Evolutionary conservation across 108 stramenopile genomes (phyloP).

Genomic region (Cyclotella sp.): DNA sequence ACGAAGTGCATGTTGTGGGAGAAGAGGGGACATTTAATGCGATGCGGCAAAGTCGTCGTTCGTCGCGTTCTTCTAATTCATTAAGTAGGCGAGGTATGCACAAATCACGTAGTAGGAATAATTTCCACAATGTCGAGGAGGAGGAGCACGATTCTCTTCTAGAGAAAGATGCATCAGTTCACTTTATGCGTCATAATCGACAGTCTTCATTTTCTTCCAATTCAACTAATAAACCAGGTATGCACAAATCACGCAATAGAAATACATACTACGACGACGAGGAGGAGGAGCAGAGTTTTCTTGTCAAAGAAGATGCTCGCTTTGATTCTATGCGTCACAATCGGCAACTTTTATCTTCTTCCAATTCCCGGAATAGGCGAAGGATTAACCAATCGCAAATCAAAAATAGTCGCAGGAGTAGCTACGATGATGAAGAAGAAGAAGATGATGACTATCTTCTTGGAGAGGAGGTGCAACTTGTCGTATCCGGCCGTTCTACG

Average conservation of each 20-base stretch:
- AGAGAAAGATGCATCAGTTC: too few species aligned
- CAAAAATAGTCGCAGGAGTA: neutral
- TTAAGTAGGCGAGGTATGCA: too few species aligned
- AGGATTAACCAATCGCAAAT: neutral
- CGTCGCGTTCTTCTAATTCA: too few species aligned
- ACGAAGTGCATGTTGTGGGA: too few species aligned
- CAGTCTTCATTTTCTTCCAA: too few species aligned
- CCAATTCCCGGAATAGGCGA: neutral
- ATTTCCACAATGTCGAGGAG: too few species aligned
- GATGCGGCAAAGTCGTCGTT: too few species aligned
- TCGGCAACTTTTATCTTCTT: neutral
- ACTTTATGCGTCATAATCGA: too few species aligned
- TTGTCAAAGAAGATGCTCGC: neutral
- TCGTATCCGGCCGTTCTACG: neutral
- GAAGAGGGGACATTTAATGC: too few species aligned
- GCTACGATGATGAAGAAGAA: neutral
- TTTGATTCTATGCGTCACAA: neutral
- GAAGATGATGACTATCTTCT: constrained; percentile 5
- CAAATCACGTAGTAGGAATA: too few species aligned
- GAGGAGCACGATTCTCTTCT: too few species aligned
- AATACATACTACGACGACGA: neutral
- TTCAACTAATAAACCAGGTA: too few species aligned
- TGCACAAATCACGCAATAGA: constrained; percentile 10
- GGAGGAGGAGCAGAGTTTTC: neutral
- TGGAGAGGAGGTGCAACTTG: neutral